A percentile compares a stretch with the other conserved stretches of the same genome.
Evolutionary conservation across 495 filamentous ascomycete species (phyloP).

Genomic region (Tuber umbilicatum): DNA sequence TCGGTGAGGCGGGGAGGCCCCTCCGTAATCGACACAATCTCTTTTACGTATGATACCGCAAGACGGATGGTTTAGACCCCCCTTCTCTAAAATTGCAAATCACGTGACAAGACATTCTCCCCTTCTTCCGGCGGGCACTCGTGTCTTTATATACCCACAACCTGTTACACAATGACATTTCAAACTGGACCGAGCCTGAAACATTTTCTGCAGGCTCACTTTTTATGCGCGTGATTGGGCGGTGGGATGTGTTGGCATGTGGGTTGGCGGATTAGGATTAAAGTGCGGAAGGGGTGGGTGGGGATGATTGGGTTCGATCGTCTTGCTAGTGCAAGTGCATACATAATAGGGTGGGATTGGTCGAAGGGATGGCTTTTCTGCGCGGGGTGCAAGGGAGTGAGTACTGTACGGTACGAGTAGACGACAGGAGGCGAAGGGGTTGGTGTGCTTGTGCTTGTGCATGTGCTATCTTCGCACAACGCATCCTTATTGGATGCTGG

Average conservation of each 20-base stretch:
- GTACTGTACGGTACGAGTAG: too few species aligned
- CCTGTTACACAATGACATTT: background rate
- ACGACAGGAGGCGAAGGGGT: background rate
- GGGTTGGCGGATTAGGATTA: background rate
- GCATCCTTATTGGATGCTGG: background rate
- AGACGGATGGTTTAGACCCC: too few species aligned
- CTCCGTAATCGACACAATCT: too few species aligned
- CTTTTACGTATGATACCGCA: too few species aligned
- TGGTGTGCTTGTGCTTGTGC: background rate
- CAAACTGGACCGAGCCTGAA: constrained; percentile 1
- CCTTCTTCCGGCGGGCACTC: background rate
- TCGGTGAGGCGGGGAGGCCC: too few species aligned
- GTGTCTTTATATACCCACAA: background rate
- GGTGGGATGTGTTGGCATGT: too few species aligned
- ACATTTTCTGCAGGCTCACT: constrained; percentile 1
- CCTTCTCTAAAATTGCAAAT: background rate
- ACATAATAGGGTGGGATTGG: too few species aligned
- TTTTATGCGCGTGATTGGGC: background rate
- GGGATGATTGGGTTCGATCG: background rate
- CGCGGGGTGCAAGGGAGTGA: too few species aligned
- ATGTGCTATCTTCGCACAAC: too few species aligned
- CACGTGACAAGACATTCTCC: background rate
- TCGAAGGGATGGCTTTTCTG: too few species aligned
- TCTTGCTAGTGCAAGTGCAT: too few species aligned
- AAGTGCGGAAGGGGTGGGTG: background rate